Evolutionary conservation across 345 rosid genomes (phyloP).

Genomic region (Dipteronia sinensis): DNA sequence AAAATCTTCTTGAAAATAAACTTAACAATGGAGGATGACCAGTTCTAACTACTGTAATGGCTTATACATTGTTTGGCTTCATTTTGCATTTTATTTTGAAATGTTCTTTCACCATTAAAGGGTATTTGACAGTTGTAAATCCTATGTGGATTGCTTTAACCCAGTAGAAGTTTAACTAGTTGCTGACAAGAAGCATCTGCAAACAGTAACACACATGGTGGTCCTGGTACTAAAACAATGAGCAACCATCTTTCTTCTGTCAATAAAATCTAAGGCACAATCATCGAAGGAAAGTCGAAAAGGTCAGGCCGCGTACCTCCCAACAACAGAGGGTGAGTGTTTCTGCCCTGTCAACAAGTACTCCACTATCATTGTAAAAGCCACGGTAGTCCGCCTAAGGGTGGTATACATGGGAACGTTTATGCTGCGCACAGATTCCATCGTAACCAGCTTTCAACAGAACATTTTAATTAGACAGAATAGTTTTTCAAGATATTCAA

Average conservation of each 20-base stretch:
- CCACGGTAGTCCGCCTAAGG: constrained; percentile 68
- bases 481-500: background rate
- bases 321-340: constrained; percentile 47
- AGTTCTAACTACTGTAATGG: background rate
- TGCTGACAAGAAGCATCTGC: constrained; percentile 6
- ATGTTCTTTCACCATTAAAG: constrained; percentile 3
- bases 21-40: background rate
- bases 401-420: constrained; percentile 86
- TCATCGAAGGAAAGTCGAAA: constrained; percentile 12
- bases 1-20: constrained; percentile 5
- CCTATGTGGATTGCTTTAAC: too few relatives aligned
- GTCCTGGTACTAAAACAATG: background rate
- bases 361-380: constrained; percentile 70
- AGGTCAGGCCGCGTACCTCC: constrained; percentile 47
- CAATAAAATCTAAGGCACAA: background rate
- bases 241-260: background rate
- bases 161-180: too few relatives aligned
- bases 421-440: constrained; percentile 79
- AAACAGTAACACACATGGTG: background rate
- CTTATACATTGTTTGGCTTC: background rate
- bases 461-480: background rate
- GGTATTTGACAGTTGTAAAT: too few relatives aligned
- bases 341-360: constrained; percentile 58
- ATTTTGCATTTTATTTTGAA: background rate
- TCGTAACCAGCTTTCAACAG: constrained; percentile 56